phyloP scores from a whole-genome alignment of 139 green algal species.

The Haematococcus lacustris region DNA sequence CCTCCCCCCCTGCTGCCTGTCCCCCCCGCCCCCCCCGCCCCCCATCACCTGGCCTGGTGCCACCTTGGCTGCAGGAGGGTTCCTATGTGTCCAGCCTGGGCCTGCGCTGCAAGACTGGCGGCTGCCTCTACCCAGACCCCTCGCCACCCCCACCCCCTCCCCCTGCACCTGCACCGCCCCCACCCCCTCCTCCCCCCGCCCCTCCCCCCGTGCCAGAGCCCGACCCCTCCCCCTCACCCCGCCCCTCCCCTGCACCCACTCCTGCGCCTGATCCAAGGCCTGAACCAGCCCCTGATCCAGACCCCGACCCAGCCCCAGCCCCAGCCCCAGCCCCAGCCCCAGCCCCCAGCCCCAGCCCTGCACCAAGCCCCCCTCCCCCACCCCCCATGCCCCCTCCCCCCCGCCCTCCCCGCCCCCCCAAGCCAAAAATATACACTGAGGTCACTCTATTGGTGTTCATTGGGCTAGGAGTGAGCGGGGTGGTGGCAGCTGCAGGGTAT shows the following conservation, averaged over 20 bases:
- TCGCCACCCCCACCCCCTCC: slow-evolving; percentile 21
- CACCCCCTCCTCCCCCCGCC: background rate
- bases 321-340: background rate
- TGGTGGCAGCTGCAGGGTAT: slow-evolving; percentile 6
- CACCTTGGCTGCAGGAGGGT: slow-evolving; percentile 46
- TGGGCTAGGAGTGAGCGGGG: slow-evolving; percentile 6
- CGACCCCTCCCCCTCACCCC: background rate
- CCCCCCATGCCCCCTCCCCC: slow-evolving; percentile 3
- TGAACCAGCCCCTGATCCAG: background rate
- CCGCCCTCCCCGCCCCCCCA: slow-evolving; percentile 11
- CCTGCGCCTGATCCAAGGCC: background rate
- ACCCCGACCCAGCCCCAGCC: background rate
- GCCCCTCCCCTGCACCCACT: background rate
- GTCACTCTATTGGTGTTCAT: slow-evolving; percentile 19
- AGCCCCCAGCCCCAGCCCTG: background rate
- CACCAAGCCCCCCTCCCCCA: slow-evolving; percentile 6
- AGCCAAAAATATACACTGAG: slow-evolving; percentile 22
- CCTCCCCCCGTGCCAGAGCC: background rate
- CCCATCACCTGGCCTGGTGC: too few relatives aligned
- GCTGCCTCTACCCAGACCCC: slow-evolving; percentile 43
- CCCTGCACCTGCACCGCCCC: slow-evolving; percentile 11
- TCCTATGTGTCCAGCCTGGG: slow-evolving; percentile 48
- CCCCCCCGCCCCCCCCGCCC: too few relatives aligned
- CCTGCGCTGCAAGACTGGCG: slow-evolving; percentile 48
- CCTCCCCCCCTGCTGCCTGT: too few relatives aligned